Evolutionary conservation across 2,329 filamentous ascomycete species (phyloP), one percentile per base, ranked within the genome.

Genomic region (Fusarium duplospermum): DNA sequence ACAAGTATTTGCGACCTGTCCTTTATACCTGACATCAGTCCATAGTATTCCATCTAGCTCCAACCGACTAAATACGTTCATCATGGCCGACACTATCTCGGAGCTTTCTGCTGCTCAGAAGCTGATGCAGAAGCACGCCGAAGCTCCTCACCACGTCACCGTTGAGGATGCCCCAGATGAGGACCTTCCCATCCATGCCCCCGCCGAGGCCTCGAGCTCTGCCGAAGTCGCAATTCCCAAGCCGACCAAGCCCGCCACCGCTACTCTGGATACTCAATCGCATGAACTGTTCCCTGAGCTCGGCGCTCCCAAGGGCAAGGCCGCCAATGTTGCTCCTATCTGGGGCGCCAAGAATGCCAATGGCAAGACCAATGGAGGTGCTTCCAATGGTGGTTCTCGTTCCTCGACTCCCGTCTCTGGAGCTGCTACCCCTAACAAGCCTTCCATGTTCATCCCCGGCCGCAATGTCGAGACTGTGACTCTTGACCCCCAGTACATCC

Each of bases 281-380:
- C 93, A 97, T 80, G 95, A 98, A 83, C 87, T 94, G 69, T 99
- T 99, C 88, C 96, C 96, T n/a, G 92, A 95, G 77, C 90, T 99
- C 56, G 96, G 95, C 72, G 89, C 85, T 24, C 83, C 87, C 66
- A 91, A 91, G 83, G 86, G 91, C 62, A 95, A 95, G 83, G 86
- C 91, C 72, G 87, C 91, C 66, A 89, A 90, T 75, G 88, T 91
- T 68, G 88, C 92, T 56, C 91, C 92, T 54, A 91, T 93, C 76
- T 98, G 96, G 95, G 93, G 93, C 72, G 90, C 89, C 38, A 93
- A 92, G 84, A 91, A 88, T 67, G 84, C 85, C 70, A 85, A 86
- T 72, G 84, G 83, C 71, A 85, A 84, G 74, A 70, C 85, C 70
- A 92, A 91, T 80, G 91, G 90, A 63, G 84, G 89, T 66, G 83